phyloP scores from a whole-genome alignment of 2,329 filamentous ascomycete genomes.

The Neocucurbitaria cava region DNA sequence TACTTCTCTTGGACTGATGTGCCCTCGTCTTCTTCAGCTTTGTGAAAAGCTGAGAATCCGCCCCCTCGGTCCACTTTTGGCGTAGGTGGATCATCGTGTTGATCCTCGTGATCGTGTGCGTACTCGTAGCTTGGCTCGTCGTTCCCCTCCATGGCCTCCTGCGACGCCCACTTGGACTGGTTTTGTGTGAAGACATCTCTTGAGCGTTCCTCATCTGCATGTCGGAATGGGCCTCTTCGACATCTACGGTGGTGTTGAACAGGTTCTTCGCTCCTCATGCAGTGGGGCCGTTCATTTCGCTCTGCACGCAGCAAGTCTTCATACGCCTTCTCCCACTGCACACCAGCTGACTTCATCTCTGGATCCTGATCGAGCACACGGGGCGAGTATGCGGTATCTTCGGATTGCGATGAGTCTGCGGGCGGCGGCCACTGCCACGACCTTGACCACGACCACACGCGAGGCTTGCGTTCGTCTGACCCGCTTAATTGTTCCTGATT shows the following conservation, averaged over 20 bases:
- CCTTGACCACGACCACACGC: constrained; percentile 17
- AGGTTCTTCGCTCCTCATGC: constrained; percentile 1
- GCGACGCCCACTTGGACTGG: neutral
- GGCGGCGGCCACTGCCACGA: constrained; percentile 31
- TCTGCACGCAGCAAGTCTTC: constrained; percentile 62
- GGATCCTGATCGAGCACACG: constrained; percentile 59
- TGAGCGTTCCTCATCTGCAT: neutral
- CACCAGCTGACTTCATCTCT: constrained; percentile 42
- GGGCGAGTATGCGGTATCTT: constrained; percentile 57
- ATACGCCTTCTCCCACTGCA: constrained; percentile 64
- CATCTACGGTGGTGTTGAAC: constrained; percentile 3
- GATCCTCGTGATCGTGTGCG: constrained; percentile 38
- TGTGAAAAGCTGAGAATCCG: constrained; percentile 1
- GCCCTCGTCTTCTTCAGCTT: neutral
- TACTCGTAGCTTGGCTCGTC: constrained; percentile 46
- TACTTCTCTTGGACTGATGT: neutral
- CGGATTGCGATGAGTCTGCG: constrained; percentile 6
- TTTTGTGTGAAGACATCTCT: neutral
- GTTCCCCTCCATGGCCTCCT: constrained; percentile 6
- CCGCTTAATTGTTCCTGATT: neutral
- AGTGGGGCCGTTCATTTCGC: constrained; percentile 11
- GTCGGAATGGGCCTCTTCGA: constrained; percentile 1
- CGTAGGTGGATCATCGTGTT: constrained; percentile 45
- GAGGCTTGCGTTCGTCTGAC: neutral
- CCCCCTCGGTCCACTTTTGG: constrained; percentile 23